These are phyloP conservation scores for Hyparrhenia diplandra DNA, from an alignment of 176 grass and related monocot genomes.

Conservation along the genomic window DNA sequence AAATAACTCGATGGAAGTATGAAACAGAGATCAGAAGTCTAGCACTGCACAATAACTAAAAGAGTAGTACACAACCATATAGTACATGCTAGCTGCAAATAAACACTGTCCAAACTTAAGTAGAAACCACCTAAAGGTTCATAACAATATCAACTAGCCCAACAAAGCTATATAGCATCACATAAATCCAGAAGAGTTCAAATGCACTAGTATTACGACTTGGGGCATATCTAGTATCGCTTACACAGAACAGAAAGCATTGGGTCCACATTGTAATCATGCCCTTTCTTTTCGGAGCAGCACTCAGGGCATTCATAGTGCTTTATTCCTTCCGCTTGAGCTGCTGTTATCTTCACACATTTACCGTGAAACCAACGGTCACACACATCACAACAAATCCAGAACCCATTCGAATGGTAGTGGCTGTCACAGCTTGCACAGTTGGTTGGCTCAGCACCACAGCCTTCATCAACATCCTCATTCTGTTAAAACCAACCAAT, in stretches of 20 bases:
- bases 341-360: background rate
- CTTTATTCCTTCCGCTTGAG: background rate
- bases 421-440: background rate
- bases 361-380: constrained; percentile 5
- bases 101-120: no score
- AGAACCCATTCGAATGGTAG: background rate
- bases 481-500: background rate
- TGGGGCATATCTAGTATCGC: background rate
- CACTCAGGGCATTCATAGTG: background rate
- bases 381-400: background rate
- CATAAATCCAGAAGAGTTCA: background rate
- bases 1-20: no score
- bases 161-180: no score
- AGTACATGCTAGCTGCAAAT: no score
- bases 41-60: no score
- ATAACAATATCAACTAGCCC: no score
- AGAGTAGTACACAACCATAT: no score
- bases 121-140: no score
- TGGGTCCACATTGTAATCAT: background rate
- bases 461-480: background rate
- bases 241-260: background rate
- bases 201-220: background rate
- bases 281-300: background rate
- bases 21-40: no score
- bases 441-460: background rate